Base-by-base conservation (phyloP, 768 basidiomycete genomes). In the Hygrocybe punicea region DNA sequence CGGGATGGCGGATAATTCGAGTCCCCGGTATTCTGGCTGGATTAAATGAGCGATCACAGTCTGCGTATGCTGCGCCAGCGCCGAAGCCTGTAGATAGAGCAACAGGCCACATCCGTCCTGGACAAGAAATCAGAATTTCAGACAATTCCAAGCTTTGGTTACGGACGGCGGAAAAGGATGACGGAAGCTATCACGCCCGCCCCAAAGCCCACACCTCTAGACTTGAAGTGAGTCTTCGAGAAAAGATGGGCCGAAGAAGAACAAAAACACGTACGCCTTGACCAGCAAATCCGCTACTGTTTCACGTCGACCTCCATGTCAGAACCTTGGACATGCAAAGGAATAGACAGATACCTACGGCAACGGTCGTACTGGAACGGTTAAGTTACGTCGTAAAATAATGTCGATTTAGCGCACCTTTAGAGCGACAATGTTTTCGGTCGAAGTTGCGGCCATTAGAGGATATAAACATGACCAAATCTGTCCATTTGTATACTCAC, bases 41-140 rank as follows among this genome's bases (percentile, higher is more conserved):
- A 75, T 93, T 93, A 84, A 95, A 96, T 14, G 89, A 87, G 50
- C 92, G 84, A 75, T 96, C 91, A 73, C 93, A 94, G 80, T 95
- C 93, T 29, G 90, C 86, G 68, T 92, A 94, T 25, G 93, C 91
- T 52, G 85, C 84, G 42, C 93, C 93, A 39, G 85, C 81, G 34
- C 93, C 93, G 68, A 94, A 93, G 35, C 93, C 93, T 6, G 90
- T 89, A 14, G 87, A 78, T 55, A 95, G 81, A 29, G 89, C 85
- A 62, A 96, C 85, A 45, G 93, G 93, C 91, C 92, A 96, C 67
- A 89, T 88, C 57, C 93, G 89, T 78, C 93, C 93, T 94, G 68
- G 36, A 55, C 50, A 59, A 25, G 34, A 49, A 29, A 16, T 29
- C 8, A 50, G 50, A 55, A 17, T 45, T 37, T 37, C 40, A 17